phyloP scores from a whole-genome alignment of 2,329 filamentous ascomycete species.

The Huntiella moniliformis region DNA sequence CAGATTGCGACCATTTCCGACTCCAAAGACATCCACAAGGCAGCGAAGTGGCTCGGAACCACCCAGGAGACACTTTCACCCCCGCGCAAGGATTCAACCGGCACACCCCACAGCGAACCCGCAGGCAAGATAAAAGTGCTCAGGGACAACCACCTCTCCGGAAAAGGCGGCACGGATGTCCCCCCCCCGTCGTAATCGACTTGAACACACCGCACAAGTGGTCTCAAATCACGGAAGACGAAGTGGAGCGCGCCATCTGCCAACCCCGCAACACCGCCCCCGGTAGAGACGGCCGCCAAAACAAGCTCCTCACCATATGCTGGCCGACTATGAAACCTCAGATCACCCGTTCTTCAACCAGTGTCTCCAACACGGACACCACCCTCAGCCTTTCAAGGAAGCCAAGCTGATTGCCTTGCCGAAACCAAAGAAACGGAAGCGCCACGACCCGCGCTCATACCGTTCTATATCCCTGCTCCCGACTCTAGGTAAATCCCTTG shows the following conservation, averaged over 20 bases:
- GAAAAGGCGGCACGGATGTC: not conserved
- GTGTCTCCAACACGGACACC: not conserved
- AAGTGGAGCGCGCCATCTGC: not conserved
- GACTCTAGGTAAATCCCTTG: slow-evolving; percentile 16
- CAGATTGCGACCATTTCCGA: not conserved
- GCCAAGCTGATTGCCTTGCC: not conserved
- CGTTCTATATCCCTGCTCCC: slow-evolving; percentile 16
- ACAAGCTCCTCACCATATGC: not conserved
- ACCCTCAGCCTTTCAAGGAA: not conserved
- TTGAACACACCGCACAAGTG: not conserved
- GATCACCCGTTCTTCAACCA: slow-evolving; percentile 11
- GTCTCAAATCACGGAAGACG: not conserved
- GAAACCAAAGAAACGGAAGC: slow-evolving; percentile 13
- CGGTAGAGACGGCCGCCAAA: not conserved
- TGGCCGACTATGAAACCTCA: slow-evolving; percentile 9
- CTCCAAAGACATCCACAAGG: not conserved
- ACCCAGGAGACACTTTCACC: not conserved
- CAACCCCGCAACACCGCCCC: not conserved
- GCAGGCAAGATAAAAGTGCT: not conserved
- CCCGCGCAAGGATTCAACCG: not conserved
- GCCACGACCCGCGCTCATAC: slow-evolving; percentile 13
- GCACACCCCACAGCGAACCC: not conserved
- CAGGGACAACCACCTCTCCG: not conserved
- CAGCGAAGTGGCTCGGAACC: not conserved
- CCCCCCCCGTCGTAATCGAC: not conserved